Evolutionary conservation across 2,329 filamentous ascomycete species (phyloP), one percentile per base, ranked within the genome.

Genomic region (Botrytis squamosa): DNA sequence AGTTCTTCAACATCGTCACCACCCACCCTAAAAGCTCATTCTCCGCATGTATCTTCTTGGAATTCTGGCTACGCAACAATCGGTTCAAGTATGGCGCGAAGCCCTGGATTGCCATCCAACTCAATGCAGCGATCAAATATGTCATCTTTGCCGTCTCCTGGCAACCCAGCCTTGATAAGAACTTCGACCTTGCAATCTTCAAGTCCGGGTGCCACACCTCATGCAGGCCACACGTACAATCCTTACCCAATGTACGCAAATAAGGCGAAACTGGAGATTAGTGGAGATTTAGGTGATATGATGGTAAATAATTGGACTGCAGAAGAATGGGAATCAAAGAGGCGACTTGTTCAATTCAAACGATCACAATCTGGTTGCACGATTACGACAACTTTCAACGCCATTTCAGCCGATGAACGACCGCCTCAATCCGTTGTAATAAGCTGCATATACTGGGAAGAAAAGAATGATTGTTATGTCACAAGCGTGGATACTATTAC

Each of bases 401-500:
- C 94, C 0, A 91, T 98, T 65, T 87, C 92, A 25, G 89, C 90
- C 22, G 93, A 94, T 79, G 93, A 97, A 75, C 90, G 94, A 36
- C 89, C 91, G 1, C 89, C 91, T 4, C 93, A 95, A 84, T 94
- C 92, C 83, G 95, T 97, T 75, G 97, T 94, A 84, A 93, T 99
- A 81, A 98, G 95, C 83, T 99, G 96, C 85, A 99, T 99, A 80
- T 95, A 91, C 86, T 99, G 96, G 96, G 92, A 92, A 74, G 94
- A 97, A 83, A 97, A 94, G 84, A 86, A 90, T 66, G 93, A 97
- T 79, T 97, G 92, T 83, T 98, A 91, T 82, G 94, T 98, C 71
- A 98, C 96, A 4, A 98, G 95, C 70, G 96, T 99, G 29, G 96
- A 99, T 83, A 98, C 95, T 3, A 98, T 99, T 79, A 93, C 92